Base-by-base conservation (phyloP, 768 basidiomycete genomes). In the Suillus tomentosus region DNA sequence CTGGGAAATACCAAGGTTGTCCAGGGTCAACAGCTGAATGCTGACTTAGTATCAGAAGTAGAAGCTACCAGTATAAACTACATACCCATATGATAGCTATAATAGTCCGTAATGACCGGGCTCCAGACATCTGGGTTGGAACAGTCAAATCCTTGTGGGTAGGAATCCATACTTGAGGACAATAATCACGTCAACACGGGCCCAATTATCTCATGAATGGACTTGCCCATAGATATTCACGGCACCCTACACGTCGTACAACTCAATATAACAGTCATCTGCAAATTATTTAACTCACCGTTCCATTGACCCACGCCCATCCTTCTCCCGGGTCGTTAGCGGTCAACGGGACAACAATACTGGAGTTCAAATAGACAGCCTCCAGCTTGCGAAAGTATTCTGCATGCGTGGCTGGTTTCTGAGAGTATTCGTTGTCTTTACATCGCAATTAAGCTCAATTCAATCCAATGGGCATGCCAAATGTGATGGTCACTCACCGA, bases 111-210 rank as follows among this genome's bases (percentile, higher is more conserved):
- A 0, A 79, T 78, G n/a, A 94, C 84, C 2, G 83, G 83, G 14
- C 71, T 82, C 93, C 92, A 94, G 0, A 65, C 71, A 2, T 79
- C 78, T 2, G 92, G 90, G 65, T 89, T 82, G 0, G 90, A 90
- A 72, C 92, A 94, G 69, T 94, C 92, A 68, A 92, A 94, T 0
- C 82, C 79, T 79, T 93, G 90, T 1, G 91, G 90, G 65, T 93
- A 93, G 0, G 85, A 82, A 69, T 92, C 92, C 64, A 87, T 70
- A 17, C 85, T 84, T 63, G 43, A 3, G 60, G 43, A 64, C 5
- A 10, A 36, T n/a, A 36, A 47, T 37, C 2, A 55, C 62, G 37
- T 55, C 36, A 27, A 66, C 57, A 64, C 60, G 24, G 1, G 14
- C 45, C 3, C 24, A n/a, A 36, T 3, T 51, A 17, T 19, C 40